Evolutionary conservation across 2,329 filamentous ascomycete genomes (phyloP).

Genomic region (Ophiocordyceps camponoti-leonardi): DNA sequence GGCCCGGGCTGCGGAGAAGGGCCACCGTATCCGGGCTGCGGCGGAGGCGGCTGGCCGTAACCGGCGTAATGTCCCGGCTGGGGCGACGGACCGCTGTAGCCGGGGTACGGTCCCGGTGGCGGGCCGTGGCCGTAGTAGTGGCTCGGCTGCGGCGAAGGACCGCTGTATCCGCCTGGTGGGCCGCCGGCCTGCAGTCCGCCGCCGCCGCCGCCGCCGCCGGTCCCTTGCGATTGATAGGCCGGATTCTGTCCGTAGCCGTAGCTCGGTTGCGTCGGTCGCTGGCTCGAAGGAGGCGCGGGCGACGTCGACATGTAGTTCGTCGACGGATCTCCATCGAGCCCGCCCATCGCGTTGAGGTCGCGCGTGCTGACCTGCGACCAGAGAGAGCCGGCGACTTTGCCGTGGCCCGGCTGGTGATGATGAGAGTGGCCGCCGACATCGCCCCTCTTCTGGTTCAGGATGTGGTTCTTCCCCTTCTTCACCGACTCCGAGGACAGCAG

Average conservation of each 20-base stretch:
- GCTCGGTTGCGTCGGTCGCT: constrained; percentile 12
- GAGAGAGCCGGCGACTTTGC: constrained; percentile 39
- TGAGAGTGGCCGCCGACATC: constrained; percentile 9
- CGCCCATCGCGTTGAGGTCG: constrained; percentile 37
- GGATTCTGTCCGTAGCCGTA: constrained; percentile 25
- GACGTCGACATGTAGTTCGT: constrained; percentile 20
- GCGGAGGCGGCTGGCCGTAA: constrained; percentile 1
- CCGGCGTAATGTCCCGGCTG: constrained; percentile 5
- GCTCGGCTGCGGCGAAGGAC: constrained; percentile 15
- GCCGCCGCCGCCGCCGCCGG: not conserved
- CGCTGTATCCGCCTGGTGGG: constrained; percentile 10
- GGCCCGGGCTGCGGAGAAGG: constrained; percentile 5
- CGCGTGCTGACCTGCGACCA: constrained; percentile 44
- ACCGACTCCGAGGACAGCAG: constrained; percentile 76
- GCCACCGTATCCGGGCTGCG: constrained; percentile 8
- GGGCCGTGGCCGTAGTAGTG: constrained; percentile 16
- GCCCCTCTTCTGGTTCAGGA: constrained; percentile 19
- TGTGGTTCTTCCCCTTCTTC: constrained; percentile 65
- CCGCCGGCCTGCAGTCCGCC: constrained; percentile 7
- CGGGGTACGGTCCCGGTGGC: constrained; percentile 10
- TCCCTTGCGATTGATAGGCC: constrained; percentile 9
- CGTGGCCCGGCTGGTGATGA: constrained; percentile 30
- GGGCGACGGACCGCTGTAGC: constrained; percentile 7
- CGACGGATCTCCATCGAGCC: constrained; percentile 22
- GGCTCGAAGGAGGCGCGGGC: constrained; percentile 16